phyloP scores from a whole-genome alignment of 371 early-diverging fungal genomes.

The Cokeromyces recurvatus region DNA sequence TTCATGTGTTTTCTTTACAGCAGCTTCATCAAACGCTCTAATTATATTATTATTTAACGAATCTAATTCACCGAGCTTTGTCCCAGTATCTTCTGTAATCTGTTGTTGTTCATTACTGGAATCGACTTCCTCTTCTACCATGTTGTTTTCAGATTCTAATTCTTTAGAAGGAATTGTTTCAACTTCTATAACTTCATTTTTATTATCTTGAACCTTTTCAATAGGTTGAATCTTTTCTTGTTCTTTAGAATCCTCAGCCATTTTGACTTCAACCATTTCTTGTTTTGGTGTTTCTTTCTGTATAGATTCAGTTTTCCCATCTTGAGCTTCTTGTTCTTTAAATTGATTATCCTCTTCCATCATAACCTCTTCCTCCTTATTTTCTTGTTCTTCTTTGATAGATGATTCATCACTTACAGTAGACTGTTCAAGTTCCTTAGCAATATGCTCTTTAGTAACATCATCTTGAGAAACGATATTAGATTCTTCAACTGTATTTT shows the following conservation, averaged over 20 bases:
- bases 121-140: no score
- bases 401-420: no score
- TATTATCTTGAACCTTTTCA: background rate
- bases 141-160: no score
- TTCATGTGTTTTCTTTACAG: slow-evolving; percentile 6
- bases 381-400: background rate
- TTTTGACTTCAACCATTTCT: background rate
- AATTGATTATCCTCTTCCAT: background rate
- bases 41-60: slow-evolving; percentile 23
- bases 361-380: slow-evolving; percentile 1
- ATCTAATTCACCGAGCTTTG: slow-evolving; percentile 7
- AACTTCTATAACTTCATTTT: background rate
- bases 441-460: no score
- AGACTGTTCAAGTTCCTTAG: no score
- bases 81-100: background rate
- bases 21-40: slow-evolving; percentile 24
- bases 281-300: no score
- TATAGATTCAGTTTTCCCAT: background rate
- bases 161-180: no score
- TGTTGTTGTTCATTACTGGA: background rate
- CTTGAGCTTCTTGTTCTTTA: background rate
- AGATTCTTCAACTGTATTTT: no score
- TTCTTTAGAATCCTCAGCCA: no score
- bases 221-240: no score
- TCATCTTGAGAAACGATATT: no score